Percentiles rank a stretch among this genome's conserved stretches.
These are phyloP conservation scores for Pseudozyma hubeiensis DNA, from an alignment of 1,284 basidiomycete species.

Conservation along the genomic window DNA sequence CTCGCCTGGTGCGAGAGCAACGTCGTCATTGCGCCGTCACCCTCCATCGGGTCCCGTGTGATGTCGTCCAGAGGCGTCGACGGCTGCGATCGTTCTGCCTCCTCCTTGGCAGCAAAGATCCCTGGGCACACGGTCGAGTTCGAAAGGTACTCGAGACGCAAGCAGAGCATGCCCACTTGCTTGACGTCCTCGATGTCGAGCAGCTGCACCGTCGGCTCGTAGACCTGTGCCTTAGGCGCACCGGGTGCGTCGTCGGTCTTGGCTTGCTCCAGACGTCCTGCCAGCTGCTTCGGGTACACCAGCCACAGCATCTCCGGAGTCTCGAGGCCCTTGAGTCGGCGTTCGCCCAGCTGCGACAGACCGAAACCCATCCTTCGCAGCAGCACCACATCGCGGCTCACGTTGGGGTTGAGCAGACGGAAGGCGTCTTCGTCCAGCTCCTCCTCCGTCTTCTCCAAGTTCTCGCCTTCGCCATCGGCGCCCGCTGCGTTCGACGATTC, in stretches of 20 bases:
- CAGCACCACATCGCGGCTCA: slow-evolving; percentile 74
- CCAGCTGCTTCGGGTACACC: slow-evolving; percentile 83
- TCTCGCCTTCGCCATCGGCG: slow-evolving; percentile 16
- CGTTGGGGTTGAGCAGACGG: slow-evolving; percentile 63
- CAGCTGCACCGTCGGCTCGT: slow-evolving; percentile 73
- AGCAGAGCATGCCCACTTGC: slow-evolving; percentile 79
- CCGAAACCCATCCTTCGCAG: slow-evolving; percentile 81
- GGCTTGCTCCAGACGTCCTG: slow-evolving; percentile 77
- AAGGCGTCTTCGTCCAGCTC: slow-evolving; percentile 66
- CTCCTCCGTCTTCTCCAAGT: slow-evolving; percentile 36
- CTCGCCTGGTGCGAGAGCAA: slow-evolving; percentile 41
- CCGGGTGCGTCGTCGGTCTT: slow-evolving; percentile 71
- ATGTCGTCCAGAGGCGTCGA: slow-evolving; percentile 34
- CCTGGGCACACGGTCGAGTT: slow-evolving; percentile 74
- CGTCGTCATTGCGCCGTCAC: slow-evolving; percentile 1
- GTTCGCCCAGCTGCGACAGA: slow-evolving; percentile 84
- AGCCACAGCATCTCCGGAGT: slow-evolving; percentile 80
- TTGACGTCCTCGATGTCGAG: slow-evolving; percentile 81
- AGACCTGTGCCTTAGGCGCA: slow-evolving; percentile 63
- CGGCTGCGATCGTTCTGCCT: slow-evolving; percentile 33
- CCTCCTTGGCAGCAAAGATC: slow-evolving; percentile 38
- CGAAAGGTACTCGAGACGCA: slow-evolving; percentile 85
- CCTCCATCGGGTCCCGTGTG: slow-evolving; percentile 24
- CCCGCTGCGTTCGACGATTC: slow-evolving; percentile 22
- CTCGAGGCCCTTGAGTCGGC: slow-evolving; percentile 92